Percentiles rank a stretch among this genome's conserved stretches.
phyloP scores from a whole-genome alignment of 176 grass and related monocot species.

The Zoysia japonica region DNA sequence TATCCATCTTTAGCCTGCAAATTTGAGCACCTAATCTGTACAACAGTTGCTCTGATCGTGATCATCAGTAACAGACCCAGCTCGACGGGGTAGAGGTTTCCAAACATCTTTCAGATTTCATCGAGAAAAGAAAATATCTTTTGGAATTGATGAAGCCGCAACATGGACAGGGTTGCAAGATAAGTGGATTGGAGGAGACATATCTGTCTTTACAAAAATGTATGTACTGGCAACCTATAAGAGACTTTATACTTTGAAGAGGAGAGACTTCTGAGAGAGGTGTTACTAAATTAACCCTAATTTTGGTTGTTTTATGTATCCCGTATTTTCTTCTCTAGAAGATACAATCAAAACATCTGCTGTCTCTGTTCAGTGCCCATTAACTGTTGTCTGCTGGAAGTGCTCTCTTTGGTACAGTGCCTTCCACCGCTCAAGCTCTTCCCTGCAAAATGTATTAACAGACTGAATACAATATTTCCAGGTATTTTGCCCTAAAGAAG shows the following conservation, averaged over 20 bases:
- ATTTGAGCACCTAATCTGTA: too few species aligned
- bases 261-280: slow-evolving; percentile 25
- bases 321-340: slow-evolving; percentile 34
- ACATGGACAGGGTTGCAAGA: too few species aligned
- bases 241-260: slow-evolving; percentile 38
- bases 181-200: not conserved
- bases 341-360: slow-evolving; percentile 42
- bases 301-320: slow-evolving; percentile 31
- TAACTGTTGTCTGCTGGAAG: slow-evolving; percentile 54
- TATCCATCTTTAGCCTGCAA: too few species aligned
- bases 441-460: slow-evolving; percentile 52
- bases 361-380: slow-evolving; percentile 50
- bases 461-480: not conserved
- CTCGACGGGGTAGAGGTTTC: too few species aligned
- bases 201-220: not conserved
- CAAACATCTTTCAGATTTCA: too few species aligned
- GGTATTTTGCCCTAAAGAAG: not conserved
- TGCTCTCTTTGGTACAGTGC: slow-evolving; percentile 72
- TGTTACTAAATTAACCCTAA: slow-evolving; percentile 50
- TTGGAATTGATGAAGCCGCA: too few species aligned
- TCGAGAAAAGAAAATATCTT: too few species aligned
- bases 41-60: too few species aligned
- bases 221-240: slow-evolving; percentile 26
- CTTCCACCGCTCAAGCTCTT: slow-evolving; percentile 88
- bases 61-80: too few species aligned